Evolutionary conservation across 2,329 filamentous ascomycete species (phyloP).

Genomic region (Sclerotiophoma versabilis): DNA sequence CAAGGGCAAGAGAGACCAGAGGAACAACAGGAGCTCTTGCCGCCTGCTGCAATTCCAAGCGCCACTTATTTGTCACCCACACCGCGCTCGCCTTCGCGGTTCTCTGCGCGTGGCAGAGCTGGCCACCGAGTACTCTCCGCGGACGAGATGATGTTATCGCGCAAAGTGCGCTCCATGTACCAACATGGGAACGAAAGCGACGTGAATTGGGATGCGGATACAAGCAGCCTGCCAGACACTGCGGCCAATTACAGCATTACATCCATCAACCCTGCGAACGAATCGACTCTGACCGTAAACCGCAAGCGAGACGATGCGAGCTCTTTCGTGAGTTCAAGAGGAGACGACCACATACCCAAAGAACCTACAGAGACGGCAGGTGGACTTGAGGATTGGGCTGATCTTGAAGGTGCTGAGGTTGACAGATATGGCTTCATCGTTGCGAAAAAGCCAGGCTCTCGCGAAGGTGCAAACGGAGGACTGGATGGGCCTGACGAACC

Average conservation of each 20-base stretch:
- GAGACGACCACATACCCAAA: conserved; percentile 50
- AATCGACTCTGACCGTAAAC: conserved; percentile 37
- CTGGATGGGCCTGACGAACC: conserved; percentile 44
- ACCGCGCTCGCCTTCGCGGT: conserved; percentile 48
- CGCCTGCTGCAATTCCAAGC: conserved; percentile 36
- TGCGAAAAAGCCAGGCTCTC: conserved; percentile 49
- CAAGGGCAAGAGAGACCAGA: conserved; percentile 22
- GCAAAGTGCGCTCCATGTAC: conserved; percentile 70
- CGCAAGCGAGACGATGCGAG: conserved; percentile 34
- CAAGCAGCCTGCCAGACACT: conserved; percentile 23
- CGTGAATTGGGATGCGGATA: conserved; percentile 50
- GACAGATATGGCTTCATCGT: conserved; percentile 72
- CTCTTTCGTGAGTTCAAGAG: conserved; percentile 40
- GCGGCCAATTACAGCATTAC: conserved; percentile 35
- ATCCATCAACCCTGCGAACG: conserved; percentile 32
- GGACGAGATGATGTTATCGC: conserved; percentile 69
- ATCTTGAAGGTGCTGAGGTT: conserved; percentile 65
- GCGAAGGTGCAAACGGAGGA: conserved; percentile 35
- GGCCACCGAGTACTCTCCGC: conserved; percentile 63
- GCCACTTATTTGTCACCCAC: conserved; percentile 35
- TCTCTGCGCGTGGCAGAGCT: conserved; percentile 46
- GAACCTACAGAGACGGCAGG: conserved; percentile 66
- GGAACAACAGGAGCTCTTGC: conserved; percentile 27
- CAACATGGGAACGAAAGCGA: conserved; percentile 66
- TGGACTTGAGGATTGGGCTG: conserved; percentile 70